Conservation (phyloP, 306 rosid species). For the barrel medic (Medicago truncatula) region MtrunA17r5.0-ANR NC_053046.1:29045001-29045500, state of each 20-base stretch:
- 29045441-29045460: neutral
- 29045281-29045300: constrained; percentile 25
- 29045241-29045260: neutral
- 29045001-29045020: neutral
- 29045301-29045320: constrained; percentile 24
- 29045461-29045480: neutral
- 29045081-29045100: constrained; percentile 72
- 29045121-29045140: constrained; percentile 68
- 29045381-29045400: constrained; percentile 18
- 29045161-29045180: constrained; percentile 14
- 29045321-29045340: constrained; percentile 12
- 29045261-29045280: constrained; percentile 13
- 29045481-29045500: neutral
- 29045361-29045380: neutral
- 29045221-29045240: constrained; percentile 26
- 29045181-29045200: neutral
- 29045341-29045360: constrained; percentile 6
- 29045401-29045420: constrained; percentile 2
- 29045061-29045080: constrained; percentile 96
- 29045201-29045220: too few species aligned
- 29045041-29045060: constrained; percentile 76
- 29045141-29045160: neutral
- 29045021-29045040: constrained; percentile 38
- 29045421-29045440: constrained; percentile 9
- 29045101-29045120: constrained; percentile 86